phyloP scores from a whole-genome alignment of 2,329 filamentous ascomycete species.

The Sporothrix dimorphospora region DNA sequence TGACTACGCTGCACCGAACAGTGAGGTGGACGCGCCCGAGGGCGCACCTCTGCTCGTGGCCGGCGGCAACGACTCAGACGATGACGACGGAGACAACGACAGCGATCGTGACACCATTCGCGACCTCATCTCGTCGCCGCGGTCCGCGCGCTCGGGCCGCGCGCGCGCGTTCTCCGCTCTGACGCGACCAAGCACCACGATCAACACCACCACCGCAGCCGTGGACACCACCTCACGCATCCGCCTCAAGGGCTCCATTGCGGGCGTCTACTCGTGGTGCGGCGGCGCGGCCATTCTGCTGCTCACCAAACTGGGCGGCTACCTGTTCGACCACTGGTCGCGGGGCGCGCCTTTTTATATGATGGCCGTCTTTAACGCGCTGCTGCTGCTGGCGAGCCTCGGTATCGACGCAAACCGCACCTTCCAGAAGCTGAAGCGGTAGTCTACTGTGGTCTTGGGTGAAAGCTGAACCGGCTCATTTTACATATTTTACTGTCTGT shows the following conservation, averaged over 20 bases:
- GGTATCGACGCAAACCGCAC: constrained; percentile 53
- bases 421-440: constrained; percentile 30
- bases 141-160: constrained; percentile 27
- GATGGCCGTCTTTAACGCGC: constrained; percentile 84
- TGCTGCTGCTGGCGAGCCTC: constrained; percentile 64
- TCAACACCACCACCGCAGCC: neutral
- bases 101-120: constrained; percentile 21
- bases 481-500: neutral
- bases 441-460: neutral
- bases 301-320: constrained; percentile 87
- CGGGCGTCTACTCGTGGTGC: constrained; percentile 89
- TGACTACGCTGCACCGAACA: constrained; percentile 19
- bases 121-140: constrained; percentile 21
- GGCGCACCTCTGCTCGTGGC: constrained; percentile 47
- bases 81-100: constrained; percentile 7
- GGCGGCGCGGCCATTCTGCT: constrained; percentile 89
- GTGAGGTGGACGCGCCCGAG: constrained; percentile 39
- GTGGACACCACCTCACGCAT: constrained; percentile 49
- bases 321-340: constrained; percentile 76
- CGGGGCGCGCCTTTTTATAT: constrained; percentile 87
- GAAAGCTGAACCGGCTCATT: neutral
- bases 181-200: neutral
- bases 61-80: constrained; percentile 10
- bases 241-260: constrained; percentile 86
- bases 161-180: constrained; percentile 25